Base-by-base conservation (phyloP, 1,284 basidiomycete genomes). In the Austroboletus olivaceoglutinosus region DNA sequence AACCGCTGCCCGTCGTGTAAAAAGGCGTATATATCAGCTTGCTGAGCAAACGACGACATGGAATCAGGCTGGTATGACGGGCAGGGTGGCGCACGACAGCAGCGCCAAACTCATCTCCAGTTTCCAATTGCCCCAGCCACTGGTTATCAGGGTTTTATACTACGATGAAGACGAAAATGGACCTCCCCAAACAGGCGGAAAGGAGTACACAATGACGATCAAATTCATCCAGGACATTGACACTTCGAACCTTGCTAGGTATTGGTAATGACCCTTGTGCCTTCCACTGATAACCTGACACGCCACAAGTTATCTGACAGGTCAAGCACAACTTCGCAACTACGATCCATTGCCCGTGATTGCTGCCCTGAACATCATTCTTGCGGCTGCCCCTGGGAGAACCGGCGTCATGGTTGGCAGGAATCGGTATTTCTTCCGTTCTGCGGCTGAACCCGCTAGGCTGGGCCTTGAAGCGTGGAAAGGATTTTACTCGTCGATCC, bases 401-500 rank as follows among this genome's bases (percentile, higher is more conserved):
- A 76, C 75, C 15, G 88, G 87, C 18, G 75, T 89, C 34, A 78
- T 83, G 74, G 84, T 91, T 13, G 87, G 89, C 5, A 75, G 81
- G 50, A 90, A 91, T 63, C 77, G 82, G 22, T 90, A 82, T 69
- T 91, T 91, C 72, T 88, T 88, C 69, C 78, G 77, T 4, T 65
- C 74, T 18, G 72, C 74, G 3, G 68, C 66, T n/a, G 65, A 64
- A 13, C 76, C 82, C 7, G 57, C 70, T 8, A 40, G 63, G 25
- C 73, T 88, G 23, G 83, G 82, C 13, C 73, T 90, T 7, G 82
- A 89, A 65, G 88, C 89, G 0, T 86, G 81, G 78, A 78, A 81
- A 61, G 88, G 89, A 0, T 91, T 88, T 65, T 91, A 86, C 62
- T 84, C 86, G 1, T 90, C 88, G 9, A 81, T 89, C 30, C 81